phyloP scores from a whole-genome alignment of 495 filamentous ascomycete genomes.

The Geopyxis carbonaria region DNA sequence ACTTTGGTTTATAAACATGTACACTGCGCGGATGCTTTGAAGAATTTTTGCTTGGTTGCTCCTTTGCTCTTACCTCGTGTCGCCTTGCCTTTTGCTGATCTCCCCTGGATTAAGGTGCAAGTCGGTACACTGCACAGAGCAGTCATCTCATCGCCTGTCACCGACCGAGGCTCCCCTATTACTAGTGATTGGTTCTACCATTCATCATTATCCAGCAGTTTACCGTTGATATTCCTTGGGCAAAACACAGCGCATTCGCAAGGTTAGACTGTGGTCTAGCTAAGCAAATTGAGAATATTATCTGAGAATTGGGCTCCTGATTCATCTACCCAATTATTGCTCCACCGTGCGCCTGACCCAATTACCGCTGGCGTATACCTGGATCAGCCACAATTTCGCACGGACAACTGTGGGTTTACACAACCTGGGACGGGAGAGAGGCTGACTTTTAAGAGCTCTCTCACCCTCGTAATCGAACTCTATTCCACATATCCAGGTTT shows the following conservation, averaged over 20 bases:
- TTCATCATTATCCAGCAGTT: neutral
- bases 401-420: too few relatives aligned
- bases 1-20: too few relatives aligned
- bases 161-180: neutral
- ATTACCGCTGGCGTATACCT: neutral
- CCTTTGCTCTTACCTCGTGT: too few relatives aligned
- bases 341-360: neutral
- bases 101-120: too few relatives aligned
- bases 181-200: too few relatives aligned
- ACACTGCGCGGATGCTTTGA: too few relatives aligned
- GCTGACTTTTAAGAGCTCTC: constrained; percentile 4
- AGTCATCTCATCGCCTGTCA: constrained; percentile 1
- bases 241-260: constrained; percentile 1
- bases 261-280: neutral
- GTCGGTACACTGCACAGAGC: constrained; percentile 5
- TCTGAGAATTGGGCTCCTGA: constrained; percentile 1
- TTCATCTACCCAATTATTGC: neutral
- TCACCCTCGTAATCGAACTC: neutral
- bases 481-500: neutral
- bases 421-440: constrained; percentile 1
- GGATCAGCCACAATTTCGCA: neutral
- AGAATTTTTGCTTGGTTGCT: too few relatives aligned
- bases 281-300: constrained; percentile 1
- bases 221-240: neutral
- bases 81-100: too few relatives aligned